Evolutionary conservation across 1,284 basidiomycete genomes (phyloP).

Genomic region (Trichosporon sp.): DNA sequence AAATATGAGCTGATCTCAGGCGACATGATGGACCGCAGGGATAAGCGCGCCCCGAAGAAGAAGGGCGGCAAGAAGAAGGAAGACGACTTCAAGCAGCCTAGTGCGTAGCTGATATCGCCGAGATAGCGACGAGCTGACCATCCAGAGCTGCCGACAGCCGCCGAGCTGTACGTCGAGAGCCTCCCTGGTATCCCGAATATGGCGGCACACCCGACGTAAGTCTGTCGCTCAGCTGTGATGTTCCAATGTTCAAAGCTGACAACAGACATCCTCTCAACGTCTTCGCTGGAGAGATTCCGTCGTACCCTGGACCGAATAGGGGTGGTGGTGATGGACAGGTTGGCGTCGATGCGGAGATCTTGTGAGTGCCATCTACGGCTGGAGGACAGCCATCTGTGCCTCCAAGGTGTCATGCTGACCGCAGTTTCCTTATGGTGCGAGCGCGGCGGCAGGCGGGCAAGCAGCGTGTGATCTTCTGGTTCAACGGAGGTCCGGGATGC

Average conservation of each 20-base stretch:
- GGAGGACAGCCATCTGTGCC: neutral
- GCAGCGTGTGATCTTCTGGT: slow-evolving; percentile 89
- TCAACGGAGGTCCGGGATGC: slow-evolving; percentile 94
- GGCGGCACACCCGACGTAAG: slow-evolving; percentile 44
- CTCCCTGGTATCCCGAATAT: slow-evolving; percentile 68
- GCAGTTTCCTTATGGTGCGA: slow-evolving; percentile 79
- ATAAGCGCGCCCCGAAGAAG: neutral
- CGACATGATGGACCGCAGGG: neutral
- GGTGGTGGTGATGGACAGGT: slow-evolving; percentile 42
- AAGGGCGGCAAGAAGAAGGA: neutral
- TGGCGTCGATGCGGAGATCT: slow-evolving; percentile 44
- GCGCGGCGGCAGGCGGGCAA: slow-evolving; percentile 80
- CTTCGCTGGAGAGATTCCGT: slow-evolving; percentile 72
- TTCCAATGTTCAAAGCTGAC: slow-evolving; percentile 9
- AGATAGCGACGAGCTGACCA: neutral
- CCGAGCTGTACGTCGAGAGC: slow-evolving; percentile 73
- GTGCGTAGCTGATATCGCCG: neutral
- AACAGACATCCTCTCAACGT: slow-evolving; percentile 62
- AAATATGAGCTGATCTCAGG: neutral
- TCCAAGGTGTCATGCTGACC: neutral
- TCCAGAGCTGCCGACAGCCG: slow-evolving; percentile 53
- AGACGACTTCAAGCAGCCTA: neutral
- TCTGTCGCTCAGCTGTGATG: neutral
- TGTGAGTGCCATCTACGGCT: slow-evolving; percentile 28
- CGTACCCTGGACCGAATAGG: slow-evolving; percentile 60